Percentiles rank a stretch among this genome's conserved stretches.
Conservation (phyloP, 2,329 filamentous ascomycete genomes). For the Botrytis porri region DNA sequence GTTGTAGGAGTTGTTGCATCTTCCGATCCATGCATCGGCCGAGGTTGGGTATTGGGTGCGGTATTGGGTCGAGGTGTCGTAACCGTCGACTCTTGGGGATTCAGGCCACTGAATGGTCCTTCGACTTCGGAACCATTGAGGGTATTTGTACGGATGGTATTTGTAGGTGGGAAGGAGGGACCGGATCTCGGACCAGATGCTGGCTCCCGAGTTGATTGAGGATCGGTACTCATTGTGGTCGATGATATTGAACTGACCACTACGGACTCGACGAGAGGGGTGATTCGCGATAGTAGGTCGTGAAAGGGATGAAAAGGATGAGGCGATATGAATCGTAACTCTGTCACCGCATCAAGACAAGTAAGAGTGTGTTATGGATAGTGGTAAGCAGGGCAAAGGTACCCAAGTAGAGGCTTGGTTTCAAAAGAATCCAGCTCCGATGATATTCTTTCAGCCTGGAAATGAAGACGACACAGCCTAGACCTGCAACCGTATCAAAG, state of each 20-base stretch:
- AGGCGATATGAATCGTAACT: conserved; percentile 8
- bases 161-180: conserved; percentile 55
- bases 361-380: background rate
- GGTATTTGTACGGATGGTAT: conserved; percentile 50
- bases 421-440: conserved; percentile 19
- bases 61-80: conserved; percentile 48
- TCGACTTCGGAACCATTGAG: background rate
- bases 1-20: conserved; percentile 64
- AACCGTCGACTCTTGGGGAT: conserved; percentile 51
- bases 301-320: background rate
- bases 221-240: background rate
- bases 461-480: conserved; percentile 22
- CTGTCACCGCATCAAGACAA: conserved; percentile 19
- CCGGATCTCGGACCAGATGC: conserved; percentile 23
- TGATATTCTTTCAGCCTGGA: conserved; percentile 24
- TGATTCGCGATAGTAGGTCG: background rate
- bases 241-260: background rate
- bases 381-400: conserved; percentile 21
- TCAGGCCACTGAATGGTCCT: conserved; percentile 25
- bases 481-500: conserved; percentile 24
- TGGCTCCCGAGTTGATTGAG: conserved; percentile 4
- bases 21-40: conserved; percentile 40
- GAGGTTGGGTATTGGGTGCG: conserved; percentile 44
- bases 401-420: conserved; percentile 31
- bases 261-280: conserved; percentile 5